A percentile compares a stretch with the other conserved stretches of the same genome.
These are phyloP conservation scores for Platanthera guangdongensis DNA, from an alignment of 106 monocot genomes.

Conservation along the genomic window DNA sequence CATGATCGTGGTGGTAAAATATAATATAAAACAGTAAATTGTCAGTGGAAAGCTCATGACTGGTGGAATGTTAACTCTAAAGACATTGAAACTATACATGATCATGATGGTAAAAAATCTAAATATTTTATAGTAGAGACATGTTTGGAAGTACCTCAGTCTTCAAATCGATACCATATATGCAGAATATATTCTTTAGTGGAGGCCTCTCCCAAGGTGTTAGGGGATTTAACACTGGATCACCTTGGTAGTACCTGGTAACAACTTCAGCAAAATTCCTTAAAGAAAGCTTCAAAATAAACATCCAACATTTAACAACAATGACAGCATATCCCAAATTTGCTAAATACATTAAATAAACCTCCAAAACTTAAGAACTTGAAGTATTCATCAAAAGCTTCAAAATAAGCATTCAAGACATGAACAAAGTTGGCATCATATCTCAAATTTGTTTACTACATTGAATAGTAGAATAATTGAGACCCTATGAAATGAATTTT, in stretches of 20 bases:
- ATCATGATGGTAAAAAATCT: not conserved
- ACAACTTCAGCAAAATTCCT: not conserved
- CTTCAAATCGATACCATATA: conserved; percentile 93
- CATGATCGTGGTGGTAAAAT: no score
- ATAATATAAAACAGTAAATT: no score
- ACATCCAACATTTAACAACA: not conserved
- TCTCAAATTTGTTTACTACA: not conserved
- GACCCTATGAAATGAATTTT: not conserved
- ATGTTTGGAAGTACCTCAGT: conserved; percentile 64
- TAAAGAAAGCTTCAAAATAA: not conserved
- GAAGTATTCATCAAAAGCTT: not conserved
- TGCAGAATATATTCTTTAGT: conserved; percentile 90
- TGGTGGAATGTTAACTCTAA: no score
- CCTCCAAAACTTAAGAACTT: no score
- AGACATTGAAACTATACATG: not conserved
- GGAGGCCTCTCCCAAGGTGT: conserved; percentile 99
- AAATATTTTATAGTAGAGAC: not conserved
- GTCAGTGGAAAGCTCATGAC: no score
- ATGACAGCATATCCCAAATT: not conserved
- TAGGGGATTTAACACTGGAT: conserved; percentile 91
- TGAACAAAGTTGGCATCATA: not conserved
- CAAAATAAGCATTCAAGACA: not conserved
- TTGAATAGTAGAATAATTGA: not conserved
- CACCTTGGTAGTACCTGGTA: conserved; percentile 70
- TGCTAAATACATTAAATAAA: not conserved